A percentile compares a stretch with the other conserved stretches of the same genome.
Conservation (phyloP, 2,329 filamentous ascomycete genomes). For the Paraphoma sp. region DNA sequence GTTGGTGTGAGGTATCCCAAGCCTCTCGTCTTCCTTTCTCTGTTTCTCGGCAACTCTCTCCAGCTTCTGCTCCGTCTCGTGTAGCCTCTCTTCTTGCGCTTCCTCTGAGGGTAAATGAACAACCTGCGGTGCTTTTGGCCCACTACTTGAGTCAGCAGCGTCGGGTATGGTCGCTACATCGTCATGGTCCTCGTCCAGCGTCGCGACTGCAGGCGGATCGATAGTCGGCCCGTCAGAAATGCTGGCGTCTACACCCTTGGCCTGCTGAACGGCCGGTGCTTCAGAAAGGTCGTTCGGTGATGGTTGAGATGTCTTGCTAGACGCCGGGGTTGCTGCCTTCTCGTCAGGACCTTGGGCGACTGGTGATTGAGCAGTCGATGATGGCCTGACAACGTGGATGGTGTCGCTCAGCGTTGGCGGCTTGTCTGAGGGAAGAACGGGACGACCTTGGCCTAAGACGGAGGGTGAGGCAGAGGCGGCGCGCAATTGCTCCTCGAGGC, state of each 20-base stretch:
- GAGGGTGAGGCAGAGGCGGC: slow-evolving; percentile 46
- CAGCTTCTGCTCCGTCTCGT: slow-evolving; percentile 49
- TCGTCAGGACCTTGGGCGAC: slow-evolving; percentile 19
- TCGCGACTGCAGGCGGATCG: slow-evolving; percentile 30
- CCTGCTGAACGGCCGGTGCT: slow-evolving; percentile 20
- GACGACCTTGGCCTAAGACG: slow-evolving; percentile 13
- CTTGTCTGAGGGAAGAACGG: slow-evolving; percentile 31
- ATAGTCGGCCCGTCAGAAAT: slow-evolving; percentile 24
- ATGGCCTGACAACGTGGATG: slow-evolving; percentile 10
- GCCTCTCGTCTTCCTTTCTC: slow-evolving; percentile 47
- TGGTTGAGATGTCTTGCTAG: slow-evolving; percentile 9
- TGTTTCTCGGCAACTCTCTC: slow-evolving; percentile 46
- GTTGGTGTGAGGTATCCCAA: slow-evolving; percentile 33
- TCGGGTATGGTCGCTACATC: background rate
- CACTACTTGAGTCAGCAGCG: background rate
- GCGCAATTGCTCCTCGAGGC: slow-evolving; percentile 43
- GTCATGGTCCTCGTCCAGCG: slow-evolving; percentile 46
- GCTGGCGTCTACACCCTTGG: slow-evolving; percentile 3
- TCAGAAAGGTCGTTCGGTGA: slow-evolving; percentile 7
- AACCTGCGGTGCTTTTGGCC: slow-evolving; percentile 40
- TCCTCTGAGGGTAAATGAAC: slow-evolving; percentile 59
- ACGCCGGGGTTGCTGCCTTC: slow-evolving; percentile 15
- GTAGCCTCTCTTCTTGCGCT: slow-evolving; percentile 55
- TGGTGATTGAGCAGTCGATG: slow-evolving; percentile 14
- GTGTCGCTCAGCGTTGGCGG: slow-evolving; percentile 20